Percentiles rank a stretch among this genome's conserved stretches.
These are phyloP conservation scores for Trichopus zeylanicus DNA, from an alignment of 116 monocot genomes.

Conservation along the genomic window DNA sequence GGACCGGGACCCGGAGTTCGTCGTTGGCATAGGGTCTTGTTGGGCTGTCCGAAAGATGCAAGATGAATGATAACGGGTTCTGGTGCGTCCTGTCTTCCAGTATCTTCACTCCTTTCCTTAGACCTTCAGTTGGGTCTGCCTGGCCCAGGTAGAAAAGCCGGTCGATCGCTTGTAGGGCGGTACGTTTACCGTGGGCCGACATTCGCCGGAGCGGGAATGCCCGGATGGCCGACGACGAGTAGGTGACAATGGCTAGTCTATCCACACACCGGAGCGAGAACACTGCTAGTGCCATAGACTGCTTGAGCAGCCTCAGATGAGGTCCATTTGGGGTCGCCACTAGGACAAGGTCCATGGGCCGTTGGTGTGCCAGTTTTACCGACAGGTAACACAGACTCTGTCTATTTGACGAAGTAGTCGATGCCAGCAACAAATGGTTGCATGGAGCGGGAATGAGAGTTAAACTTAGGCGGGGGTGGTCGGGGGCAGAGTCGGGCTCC, in stretches of 20 bases:
- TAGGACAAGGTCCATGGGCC: conserved; percentile 55
- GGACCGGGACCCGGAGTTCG: conserved; percentile 18
- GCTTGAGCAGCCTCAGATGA: conserved; percentile 74
- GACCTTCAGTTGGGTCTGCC: conserved; percentile 47
- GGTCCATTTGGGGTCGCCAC: conserved; percentile 72
- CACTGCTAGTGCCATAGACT: conserved; percentile 69
- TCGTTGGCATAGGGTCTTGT: conserved; percentile 18
- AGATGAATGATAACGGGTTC: conserved; percentile 57
- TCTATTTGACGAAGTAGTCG: conserved; percentile 2
- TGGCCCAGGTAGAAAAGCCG: conserved; percentile 55
- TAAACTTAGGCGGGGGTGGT: conserved; percentile 21
- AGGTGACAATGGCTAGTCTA: conserved; percentile 70
- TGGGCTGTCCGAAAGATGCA: conserved; percentile 65
- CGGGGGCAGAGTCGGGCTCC: conserved; percentile 13
- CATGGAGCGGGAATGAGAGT: conserved; percentile 22
- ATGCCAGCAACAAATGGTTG: no score
- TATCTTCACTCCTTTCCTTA: conserved; percentile 65
- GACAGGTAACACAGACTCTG: conserved; percentile 36
- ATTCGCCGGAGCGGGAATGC: conserved; percentile 78
- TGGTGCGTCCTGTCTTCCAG: conserved; percentile 65
- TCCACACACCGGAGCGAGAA: conserved; percentile 65
- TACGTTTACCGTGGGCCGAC: conserved; percentile 61
- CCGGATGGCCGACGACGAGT: conserved; percentile 55
- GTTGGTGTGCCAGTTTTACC: conserved; percentile 44
- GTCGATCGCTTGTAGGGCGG: conserved; percentile 75